Evolutionary conservation across 495 filamentous ascomycete species (phyloP), one percentile per base, ranked within the genome.

Genomic region (Saxispiralis lemnorum): DNA sequence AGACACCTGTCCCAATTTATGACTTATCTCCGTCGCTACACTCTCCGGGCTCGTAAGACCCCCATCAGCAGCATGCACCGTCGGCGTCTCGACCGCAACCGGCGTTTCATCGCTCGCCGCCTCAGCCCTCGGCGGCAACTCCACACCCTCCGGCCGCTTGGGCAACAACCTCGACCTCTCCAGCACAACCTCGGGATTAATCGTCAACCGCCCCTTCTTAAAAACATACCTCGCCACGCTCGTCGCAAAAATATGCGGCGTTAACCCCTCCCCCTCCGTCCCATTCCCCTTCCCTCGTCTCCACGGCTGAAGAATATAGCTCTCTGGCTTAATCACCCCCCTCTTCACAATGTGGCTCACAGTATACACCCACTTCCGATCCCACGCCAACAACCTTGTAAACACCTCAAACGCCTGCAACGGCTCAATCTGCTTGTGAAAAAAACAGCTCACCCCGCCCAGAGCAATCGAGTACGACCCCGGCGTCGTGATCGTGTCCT

Each of bases 221-320:
- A 84, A 78, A 1, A 93, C 86, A 56, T 92, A 95, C 64, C 92
- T 88, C 51, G 75, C 78, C 12, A 95, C 51, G 4, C 73, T 79
- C 2, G 75, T 79, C 1, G 87, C 87, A 48, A 79, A 74, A 30
- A 95, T 52, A 16, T 48, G 35, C 45, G 55, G 60, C 17, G 36
- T 38, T n/a, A 45, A 43, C 24, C 49, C 48, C 41, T 50, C 13
- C 17, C 47, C 61, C 9, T 59, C 63, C 15, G 50, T 38, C 38
- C 45, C 52, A 53, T 14, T 51, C 54, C 14, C 32, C 44, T 38
- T 47, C 18, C 44, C 37, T 24, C 44, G 41, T 39, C 45, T 56
- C 56, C 61, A 59, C 13, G 69, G 68, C 48, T 72, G 66, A 11
- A 72, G 39, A 24, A 59, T 58, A 54, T 66, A 69, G 28, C 47